Percentiles rank a stretch among this genome's conserved stretches.
Evolutionary conservation across 345 rosid species (phyloP).

Genomic region (Camelina neglecta): DNA sequence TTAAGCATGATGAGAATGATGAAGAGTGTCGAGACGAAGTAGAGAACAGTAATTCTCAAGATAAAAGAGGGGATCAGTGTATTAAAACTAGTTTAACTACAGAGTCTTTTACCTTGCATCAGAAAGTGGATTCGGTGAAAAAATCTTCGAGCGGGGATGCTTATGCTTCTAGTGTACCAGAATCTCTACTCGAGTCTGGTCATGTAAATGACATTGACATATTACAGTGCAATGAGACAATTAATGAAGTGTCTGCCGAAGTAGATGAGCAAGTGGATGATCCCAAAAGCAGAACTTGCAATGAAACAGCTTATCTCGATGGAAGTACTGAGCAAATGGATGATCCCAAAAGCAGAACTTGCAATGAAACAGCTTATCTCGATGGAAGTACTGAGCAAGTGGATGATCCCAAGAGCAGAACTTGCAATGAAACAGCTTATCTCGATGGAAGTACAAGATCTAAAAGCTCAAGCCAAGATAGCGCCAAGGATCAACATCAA

Average conservation of each 20-base stretch:
- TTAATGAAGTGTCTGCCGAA: conserved; percentile 23
- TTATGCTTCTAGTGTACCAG: conserved; percentile 36
- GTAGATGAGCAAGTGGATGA: conserved; percentile 40
- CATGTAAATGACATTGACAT: conserved; percentile 22
- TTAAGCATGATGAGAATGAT: conserved; percentile 45
- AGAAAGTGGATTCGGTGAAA: conserved; percentile 22
- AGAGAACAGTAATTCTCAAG: conserved; percentile 43
- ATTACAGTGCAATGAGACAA: conserved; percentile 23
- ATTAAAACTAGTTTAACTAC: conserved; percentile 17
- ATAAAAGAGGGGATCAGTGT: conserved; percentile 27
- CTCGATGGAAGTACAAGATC: conserved; percentile 47
- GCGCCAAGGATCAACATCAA: conserved; percentile 39
- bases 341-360: too few relatives aligned
- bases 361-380: too few relatives aligned
- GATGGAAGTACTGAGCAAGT: too few relatives aligned
- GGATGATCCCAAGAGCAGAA: conserved; percentile 41
- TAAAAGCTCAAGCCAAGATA: conserved; percentile 40
- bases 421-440: conserved; percentile 38
- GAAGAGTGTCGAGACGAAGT: conserved; percentile 36
- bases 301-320: too few relatives aligned
- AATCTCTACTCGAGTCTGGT: conserved; percentile 30
- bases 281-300: too few relatives aligned
- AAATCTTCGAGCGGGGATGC: conserved; percentile 15
- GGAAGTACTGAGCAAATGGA: too few relatives aligned
- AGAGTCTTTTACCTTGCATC: conserved; percentile 32